Evolutionary conservation across 2,329 filamentous ascomycete genomes (phyloP).

Genomic region (Aspergillus sojae): DNA sequence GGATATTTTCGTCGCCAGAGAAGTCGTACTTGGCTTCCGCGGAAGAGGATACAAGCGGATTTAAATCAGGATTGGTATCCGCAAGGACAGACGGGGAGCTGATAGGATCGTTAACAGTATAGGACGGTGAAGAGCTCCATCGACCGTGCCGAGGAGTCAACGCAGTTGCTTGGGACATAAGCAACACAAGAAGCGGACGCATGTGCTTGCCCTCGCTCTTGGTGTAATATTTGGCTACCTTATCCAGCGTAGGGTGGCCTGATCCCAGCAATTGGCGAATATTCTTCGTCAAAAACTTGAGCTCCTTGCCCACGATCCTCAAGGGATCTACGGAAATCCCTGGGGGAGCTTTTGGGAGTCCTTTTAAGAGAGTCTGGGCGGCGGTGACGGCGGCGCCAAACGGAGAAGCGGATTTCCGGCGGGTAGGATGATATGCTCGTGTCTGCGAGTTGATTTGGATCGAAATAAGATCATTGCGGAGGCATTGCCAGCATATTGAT

Average conservation of each 20-base stretch:
- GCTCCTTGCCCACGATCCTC: conserved; percentile 88
- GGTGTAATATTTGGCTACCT: conserved; percentile 97
- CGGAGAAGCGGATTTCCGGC: conserved; percentile 43
- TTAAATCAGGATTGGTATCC: conserved; percentile 76
- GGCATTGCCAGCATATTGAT: conserved; percentile 45
- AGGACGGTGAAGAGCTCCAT: conserved; percentile 34
- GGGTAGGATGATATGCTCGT: conserved; percentile 44
- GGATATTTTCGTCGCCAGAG: conserved; percentile 62
- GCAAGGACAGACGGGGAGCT: conserved; percentile 65
- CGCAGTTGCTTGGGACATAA: conserved; percentile 95
- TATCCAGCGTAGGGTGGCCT: conserved; percentile 90
- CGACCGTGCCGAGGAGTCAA: conserved; percentile 67
- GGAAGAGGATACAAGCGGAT: conserved; percentile 56
- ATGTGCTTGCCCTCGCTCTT: conserved; percentile 96
- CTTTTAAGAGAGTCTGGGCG: conserved; percentile 54
- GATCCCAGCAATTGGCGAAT: conserved; percentile 92
- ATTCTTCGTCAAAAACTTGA: conserved; percentile 93
- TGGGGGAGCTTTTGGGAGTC: conserved; percentile 42
- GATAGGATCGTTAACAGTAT: conserved; percentile 62
- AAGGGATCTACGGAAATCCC: conserved; percentile 83
- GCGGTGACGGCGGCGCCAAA: conserved; percentile 53
- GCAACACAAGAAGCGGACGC: conserved; percentile 86
- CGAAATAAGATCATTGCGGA: conserved; percentile 37
- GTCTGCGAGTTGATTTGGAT: conserved; percentile 28
- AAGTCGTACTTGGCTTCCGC: conserved; percentile 39